These are phyloP conservation scores for Hypoxylon rubiginosum DNA, from an alignment of 2,329 filamentous ascomycete genomes.

Conservation along the genomic window DNA sequence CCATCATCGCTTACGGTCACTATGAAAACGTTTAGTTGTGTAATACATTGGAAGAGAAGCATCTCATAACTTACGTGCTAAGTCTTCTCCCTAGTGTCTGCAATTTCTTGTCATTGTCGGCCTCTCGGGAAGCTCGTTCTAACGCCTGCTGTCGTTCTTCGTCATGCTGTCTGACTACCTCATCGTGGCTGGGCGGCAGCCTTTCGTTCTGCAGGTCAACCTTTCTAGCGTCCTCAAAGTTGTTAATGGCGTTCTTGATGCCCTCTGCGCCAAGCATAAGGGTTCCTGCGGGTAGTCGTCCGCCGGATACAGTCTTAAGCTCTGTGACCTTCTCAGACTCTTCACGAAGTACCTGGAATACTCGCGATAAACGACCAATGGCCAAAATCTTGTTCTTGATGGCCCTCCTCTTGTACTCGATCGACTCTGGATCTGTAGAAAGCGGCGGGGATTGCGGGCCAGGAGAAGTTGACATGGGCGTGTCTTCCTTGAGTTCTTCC, in stretches of 20 bases:
- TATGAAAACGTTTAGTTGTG: slow-evolving; percentile 34
- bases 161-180: slow-evolving; percentile 86
- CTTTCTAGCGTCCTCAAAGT: slow-evolving; percentile 96
- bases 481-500: slow-evolving; percentile 93
- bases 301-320: slow-evolving; percentile 95
- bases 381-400: slow-evolving; percentile 99
- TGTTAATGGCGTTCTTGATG: slow-evolving; percentile 98
- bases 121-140: slow-evolving; percentile 86
- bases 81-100: slow-evolving; percentile 90
- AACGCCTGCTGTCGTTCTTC: slow-evolving; percentile 86
- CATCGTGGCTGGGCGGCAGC: slow-evolving; percentile 90
- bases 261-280: slow-evolving; percentile 98
- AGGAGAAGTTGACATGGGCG: slow-evolving; percentile 76
- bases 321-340: slow-evolving; percentile 97
- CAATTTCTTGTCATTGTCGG: slow-evolving; percentile 90
- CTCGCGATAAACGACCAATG: slow-evolving; percentile 94
- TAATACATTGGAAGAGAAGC: not conserved
- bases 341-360: slow-evolving; percentile 98
- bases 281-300: slow-evolving; percentile 91
- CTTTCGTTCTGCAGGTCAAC: slow-evolving; percentile 97
- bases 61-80: slow-evolving; percentile 85
- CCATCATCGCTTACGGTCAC: slow-evolving; percentile 53
- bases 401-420: slow-evolving; percentile 92
- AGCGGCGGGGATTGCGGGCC: slow-evolving; percentile 82
- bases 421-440: slow-evolving; percentile 78